Evolutionary conservation across 352 stramenopile species (phyloP).

Genomic region (Saprolegnia parasitica): DNA sequence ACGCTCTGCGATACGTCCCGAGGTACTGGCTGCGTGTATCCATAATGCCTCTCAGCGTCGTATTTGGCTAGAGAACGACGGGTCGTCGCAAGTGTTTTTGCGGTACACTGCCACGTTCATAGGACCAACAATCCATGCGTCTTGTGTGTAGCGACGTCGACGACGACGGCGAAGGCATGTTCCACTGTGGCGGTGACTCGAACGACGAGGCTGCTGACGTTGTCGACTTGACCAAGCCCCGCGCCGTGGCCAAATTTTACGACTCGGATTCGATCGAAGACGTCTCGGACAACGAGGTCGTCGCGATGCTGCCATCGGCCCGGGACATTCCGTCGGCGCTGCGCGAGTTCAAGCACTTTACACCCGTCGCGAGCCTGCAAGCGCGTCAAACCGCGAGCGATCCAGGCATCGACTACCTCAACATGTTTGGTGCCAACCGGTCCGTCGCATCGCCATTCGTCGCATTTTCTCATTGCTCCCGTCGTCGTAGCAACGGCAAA

Average conservation of each 20-base stretch:
- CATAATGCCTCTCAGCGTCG: no score
- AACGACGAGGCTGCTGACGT: not conserved
- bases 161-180: not conserved
- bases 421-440: constrained; percentile 27
- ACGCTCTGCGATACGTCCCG: constrained; percentile 14
- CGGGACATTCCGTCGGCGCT: not conserved
- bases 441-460: not conserved
- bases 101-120: no score
- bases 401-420: constrained; percentile 17
- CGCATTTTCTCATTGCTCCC: not conserved
- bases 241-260: not conserved
- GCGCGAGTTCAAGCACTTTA: constrained; percentile 19
- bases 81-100: not conserved
- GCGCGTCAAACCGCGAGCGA: not conserved
- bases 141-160: not conserved
- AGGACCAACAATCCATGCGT: no score
- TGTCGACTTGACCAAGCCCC: constrained; percentile 14
- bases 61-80: not conserved
- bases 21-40: not conserved
- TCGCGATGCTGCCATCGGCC: not conserved
- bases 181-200: constrained; percentile 3
- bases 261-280: constrained; percentile 25
- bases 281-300: constrained; percentile 18
- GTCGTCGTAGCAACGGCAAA: not conserved
- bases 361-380: constrained; percentile 3